Evolutionary conservation across 768 basidiomycete genomes (phyloP).

Genomic region (Tylopilus subfusipes): DNA sequence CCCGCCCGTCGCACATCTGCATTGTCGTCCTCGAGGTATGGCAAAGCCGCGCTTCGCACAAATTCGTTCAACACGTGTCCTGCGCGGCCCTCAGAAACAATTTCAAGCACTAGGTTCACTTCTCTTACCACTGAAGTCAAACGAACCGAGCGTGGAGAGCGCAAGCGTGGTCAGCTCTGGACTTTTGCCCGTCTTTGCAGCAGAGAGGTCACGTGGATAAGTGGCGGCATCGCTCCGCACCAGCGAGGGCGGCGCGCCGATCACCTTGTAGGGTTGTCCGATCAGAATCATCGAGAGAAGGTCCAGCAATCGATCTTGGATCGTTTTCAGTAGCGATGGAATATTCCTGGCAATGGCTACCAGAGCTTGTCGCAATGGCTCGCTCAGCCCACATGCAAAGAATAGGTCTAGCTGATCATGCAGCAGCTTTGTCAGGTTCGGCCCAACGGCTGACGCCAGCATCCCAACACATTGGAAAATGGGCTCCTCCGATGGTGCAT

Average conservation of each 20-base stretch:
- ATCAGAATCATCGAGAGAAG: slow-evolving; percentile 75
- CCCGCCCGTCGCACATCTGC: slow-evolving; percentile 85
- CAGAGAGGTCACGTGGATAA: slow-evolving; percentile 51
- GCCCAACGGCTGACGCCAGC: slow-evolving; percentile 92
- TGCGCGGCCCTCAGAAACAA: slow-evolving; percentile 27
- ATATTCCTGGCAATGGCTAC: slow-evolving; percentile 83
- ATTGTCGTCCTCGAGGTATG: slow-evolving; percentile 92
- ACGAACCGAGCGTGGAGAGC: slow-evolving; percentile 79
- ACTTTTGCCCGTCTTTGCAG: slow-evolving; percentile 52
- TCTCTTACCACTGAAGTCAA: slow-evolving; percentile 85
- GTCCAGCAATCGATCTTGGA: slow-evolving; percentile 94
- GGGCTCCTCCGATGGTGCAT: slow-evolving; percentile 88
- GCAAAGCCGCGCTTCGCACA: slow-evolving; percentile 85
- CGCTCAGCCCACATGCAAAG: slow-evolving; percentile 91
- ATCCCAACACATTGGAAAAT: slow-evolving; percentile 98
- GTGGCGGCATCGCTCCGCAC: slow-evolving; percentile 49
- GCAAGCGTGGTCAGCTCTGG: slow-evolving; percentile 77
- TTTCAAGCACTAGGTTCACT: background rate
- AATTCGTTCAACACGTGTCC: slow-evolving; percentile 96
- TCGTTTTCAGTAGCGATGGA: slow-evolving; percentile 83
- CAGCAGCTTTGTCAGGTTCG: slow-evolving; percentile 90
- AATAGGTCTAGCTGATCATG: slow-evolving; percentile 97
- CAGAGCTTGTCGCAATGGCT: slow-evolving; percentile 81
- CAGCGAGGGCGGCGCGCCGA: slow-evolving; percentile 75
- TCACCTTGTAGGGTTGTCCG: slow-evolving; percentile 81